Conservation (phyloP, 257 asterid species). For the Nemophila menziesii region DNA sequence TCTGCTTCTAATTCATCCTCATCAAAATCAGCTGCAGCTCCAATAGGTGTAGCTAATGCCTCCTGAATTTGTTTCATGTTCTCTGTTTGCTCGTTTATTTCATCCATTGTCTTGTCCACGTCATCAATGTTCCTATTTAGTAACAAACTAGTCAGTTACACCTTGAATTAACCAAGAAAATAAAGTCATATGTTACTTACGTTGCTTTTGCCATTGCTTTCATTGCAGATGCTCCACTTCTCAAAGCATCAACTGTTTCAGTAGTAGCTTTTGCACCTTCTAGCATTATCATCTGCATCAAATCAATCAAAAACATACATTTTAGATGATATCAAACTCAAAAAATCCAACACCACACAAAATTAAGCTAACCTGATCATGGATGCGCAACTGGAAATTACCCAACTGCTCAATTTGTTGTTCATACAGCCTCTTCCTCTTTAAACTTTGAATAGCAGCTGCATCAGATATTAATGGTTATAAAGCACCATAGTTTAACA, state of each 20-base stretch:
- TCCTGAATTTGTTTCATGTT: constrained; percentile 82
- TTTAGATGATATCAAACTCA: not conserved
- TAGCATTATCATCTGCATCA: constrained; percentile 38
- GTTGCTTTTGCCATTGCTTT: constrained; percentile 47
- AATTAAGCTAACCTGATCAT: constrained; percentile 53
- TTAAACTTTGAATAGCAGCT: constrained; percentile 88
- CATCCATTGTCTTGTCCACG: constrained; percentile 95
- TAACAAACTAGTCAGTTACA: not conserved
- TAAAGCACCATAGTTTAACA: not conserved
- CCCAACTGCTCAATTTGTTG: constrained; percentile 72
- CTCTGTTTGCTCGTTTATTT: constrained; percentile 81
- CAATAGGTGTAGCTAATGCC: constrained; percentile 60
- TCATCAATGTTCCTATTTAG: constrained; percentile 61
- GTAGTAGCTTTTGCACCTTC: constrained; percentile 53
- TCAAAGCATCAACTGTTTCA: constrained; percentile 41
- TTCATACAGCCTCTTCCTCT: constrained; percentile 73
- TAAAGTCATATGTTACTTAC: constrained; percentile 17
- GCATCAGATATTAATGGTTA: constrained; percentile 11
- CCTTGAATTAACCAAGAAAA: not conserved
- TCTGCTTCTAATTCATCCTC: constrained; percentile 87
- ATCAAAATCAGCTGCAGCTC: constrained; percentile 59
- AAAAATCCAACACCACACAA: not conserved
- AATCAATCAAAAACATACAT: constrained; percentile 4
- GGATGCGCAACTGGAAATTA: constrained; percentile 72
- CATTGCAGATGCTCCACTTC: constrained; percentile 45